These are phyloP conservation scores for Fraxinus paxiana DNA, from an alignment of 305 asterid species.

Conservation along the genomic window DNA sequence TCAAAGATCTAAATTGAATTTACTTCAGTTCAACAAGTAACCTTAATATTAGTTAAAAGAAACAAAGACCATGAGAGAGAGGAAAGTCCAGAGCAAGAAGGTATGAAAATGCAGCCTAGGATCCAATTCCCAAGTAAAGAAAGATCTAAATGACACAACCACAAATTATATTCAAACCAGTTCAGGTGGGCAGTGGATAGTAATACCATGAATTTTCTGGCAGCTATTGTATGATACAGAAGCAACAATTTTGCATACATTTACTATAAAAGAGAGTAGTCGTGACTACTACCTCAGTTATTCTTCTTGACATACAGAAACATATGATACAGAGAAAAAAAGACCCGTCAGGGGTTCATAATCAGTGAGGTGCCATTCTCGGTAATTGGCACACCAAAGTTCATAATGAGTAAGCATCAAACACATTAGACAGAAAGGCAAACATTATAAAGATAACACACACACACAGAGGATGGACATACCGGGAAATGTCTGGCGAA, in stretches of 20 bases:
- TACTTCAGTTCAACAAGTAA: neutral
- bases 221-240: neutral
- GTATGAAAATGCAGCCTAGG: neutral
- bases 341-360: neutral
- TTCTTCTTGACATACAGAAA: neutral
- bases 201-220: neutral
- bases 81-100: neutral
- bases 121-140: neutral
- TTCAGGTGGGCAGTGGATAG: neutral
- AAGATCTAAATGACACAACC: neutral
- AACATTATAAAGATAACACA: neutral
- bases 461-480: constrained; percentile 24
- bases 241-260: neutral
- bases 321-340: neutral
- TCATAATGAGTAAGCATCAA: neutral
- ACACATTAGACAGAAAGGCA: neutral
- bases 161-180: neutral
- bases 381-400: neutral
- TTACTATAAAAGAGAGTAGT: neutral
- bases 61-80: neutral
- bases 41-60: neutral
- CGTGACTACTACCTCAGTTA: neutral
- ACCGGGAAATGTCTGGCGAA: constrained; percentile 86
- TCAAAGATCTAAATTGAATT: neutral
- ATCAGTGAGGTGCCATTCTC: neutral